These are phyloP conservation scores for Dipteronia dyeriana DNA, from an alignment of 345 rosid species.

Conservation along the genomic window DNA sequence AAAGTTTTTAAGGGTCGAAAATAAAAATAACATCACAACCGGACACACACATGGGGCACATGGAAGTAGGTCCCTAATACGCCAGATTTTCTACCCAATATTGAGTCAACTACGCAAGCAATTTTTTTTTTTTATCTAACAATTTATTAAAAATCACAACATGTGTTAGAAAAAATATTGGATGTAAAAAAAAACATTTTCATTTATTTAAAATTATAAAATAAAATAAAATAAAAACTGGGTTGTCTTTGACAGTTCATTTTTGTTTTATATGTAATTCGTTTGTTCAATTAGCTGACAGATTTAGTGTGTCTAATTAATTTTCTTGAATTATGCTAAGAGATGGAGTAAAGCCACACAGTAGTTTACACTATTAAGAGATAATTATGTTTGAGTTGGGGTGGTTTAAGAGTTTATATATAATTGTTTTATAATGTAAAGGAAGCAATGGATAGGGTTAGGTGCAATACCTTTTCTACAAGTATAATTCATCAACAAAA, in stretches of 20 bases:
- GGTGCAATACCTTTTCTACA: background rate
- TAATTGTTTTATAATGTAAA: background rate
- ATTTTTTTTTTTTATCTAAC: background rate
- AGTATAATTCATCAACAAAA: background rate
- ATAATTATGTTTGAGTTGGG: slow-evolving; percentile 5
- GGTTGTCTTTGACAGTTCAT: slow-evolving; percentile 6
- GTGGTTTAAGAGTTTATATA: background rate
- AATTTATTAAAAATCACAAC: slow-evolving; percentile 6
- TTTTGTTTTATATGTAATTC: background rate
- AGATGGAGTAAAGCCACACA: background rate
- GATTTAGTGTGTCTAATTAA: background rate
- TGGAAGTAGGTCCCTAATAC: slow-evolving; percentile 11
- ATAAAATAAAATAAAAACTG: no score
- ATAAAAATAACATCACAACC: background rate
- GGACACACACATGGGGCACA: slow-evolving; percentile 21
- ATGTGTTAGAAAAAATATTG: background rate
- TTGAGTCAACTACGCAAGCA: slow-evolving; percentile 8
- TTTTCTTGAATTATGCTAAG: background rate
- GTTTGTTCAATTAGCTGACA: background rate
- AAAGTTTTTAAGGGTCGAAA: background rate
- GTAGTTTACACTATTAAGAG: background rate
- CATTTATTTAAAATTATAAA: background rate
- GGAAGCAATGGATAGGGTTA: background rate
- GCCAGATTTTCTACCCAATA: slow-evolving; percentile 7
- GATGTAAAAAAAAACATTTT: background rate